Conservation (phyloP, 2,329 filamentous ascomycete genomes). For the Bipolaris zeicola region DNA sequence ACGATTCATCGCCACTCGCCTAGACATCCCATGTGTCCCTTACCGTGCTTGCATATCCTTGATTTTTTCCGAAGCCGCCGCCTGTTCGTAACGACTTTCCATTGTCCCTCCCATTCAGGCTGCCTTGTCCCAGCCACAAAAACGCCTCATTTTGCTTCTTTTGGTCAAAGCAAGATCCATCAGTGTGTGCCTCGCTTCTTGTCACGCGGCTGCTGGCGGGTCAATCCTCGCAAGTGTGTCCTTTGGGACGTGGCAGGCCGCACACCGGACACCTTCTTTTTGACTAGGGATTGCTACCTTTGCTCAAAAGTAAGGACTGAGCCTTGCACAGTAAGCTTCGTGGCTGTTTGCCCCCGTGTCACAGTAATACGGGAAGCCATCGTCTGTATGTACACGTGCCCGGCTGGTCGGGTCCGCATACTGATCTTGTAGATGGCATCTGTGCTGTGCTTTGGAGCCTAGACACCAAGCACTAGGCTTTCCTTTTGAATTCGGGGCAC, state of each 20-base stretch:
- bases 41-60: slow-evolving; percentile 16
- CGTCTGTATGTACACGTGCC: slow-evolving; percentile 14
- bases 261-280: slow-evolving; percentile 9
- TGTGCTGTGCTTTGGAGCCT: slow-evolving; percentile 20
- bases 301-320: slow-evolving; percentile 16
- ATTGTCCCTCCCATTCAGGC: slow-evolving; percentile 3
- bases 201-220: slow-evolving; percentile 10
- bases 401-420: slow-evolving; percentile 15
- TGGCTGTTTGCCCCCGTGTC: slow-evolving; percentile 25
- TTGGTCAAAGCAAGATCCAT: slow-evolving; percentile 2
- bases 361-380: slow-evolving; percentile 16
- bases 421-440: slow-evolving; percentile 12
- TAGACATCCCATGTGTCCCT: slow-evolving; percentile 8
- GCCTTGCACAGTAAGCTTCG: slow-evolving; percentile 22
- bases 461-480: slow-evolving; percentile 12
- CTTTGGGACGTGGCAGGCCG: slow-evolving; percentile 9
- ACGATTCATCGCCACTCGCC: slow-evolving; percentile 10
- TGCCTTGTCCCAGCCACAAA: slow-evolving; percentile 17
- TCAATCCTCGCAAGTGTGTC: slow-evolving; percentile 1
- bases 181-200: not conserved
- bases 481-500: slow-evolving; percentile 8
- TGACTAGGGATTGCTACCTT: slow-evolving; percentile 20
- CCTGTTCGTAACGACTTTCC: slow-evolving; percentile 13
- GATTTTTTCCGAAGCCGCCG: slow-evolving; percentile 16
- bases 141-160: not conserved